A percentile compares a stretch with the other conserved stretches of the same genome.
Evolutionary conservation across 805 yeast genomes (phyloP).

Genomic region (Barnettozyma wickerhamii): DNA sequence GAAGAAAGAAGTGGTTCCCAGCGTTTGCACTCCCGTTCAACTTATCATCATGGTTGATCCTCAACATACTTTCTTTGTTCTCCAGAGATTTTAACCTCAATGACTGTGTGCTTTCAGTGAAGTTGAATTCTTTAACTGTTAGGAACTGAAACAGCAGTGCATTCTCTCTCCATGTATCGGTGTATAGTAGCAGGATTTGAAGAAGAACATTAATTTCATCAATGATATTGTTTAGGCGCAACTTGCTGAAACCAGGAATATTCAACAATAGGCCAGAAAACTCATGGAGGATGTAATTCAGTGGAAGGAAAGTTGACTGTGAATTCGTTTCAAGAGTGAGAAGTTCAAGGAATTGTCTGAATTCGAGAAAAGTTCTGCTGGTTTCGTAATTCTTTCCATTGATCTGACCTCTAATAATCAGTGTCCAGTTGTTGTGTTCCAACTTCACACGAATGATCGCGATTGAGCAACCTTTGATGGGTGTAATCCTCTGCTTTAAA

Average conservation of each 20-base stretch:
- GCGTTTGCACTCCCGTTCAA: constrained; percentile 6
- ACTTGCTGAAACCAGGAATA: constrained; percentile 34
- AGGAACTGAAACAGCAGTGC: constrained; percentile 42
- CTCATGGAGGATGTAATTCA: constrained; percentile 19
- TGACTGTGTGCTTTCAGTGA: constrained; percentile 33
- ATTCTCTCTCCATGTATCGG: constrained; percentile 28
- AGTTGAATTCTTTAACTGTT: constrained; percentile 26
- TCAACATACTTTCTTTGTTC: constrained; percentile 27
- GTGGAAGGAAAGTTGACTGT: constrained; percentile 32
- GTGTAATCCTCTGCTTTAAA: constrained; percentile 19
- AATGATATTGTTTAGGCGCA: constrained; percentile 43
- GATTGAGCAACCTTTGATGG: constrained; percentile 22
- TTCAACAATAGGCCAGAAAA: constrained; percentile 19
- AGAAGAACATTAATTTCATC: constrained; percentile 47
- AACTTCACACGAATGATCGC: constrained; percentile 33
- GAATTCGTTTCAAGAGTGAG: constrained; percentile 29
- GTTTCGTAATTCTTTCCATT: constrained; percentile 12
- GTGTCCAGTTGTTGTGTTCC: constrained; percentile 27
- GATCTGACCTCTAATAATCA: constrained; percentile 24
- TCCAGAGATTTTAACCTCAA: constrained; percentile 22
- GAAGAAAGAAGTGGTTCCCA: constrained; percentile 18
- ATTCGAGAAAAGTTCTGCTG: constrained; percentile 29
- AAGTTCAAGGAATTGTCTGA: constrained; percentile 30
- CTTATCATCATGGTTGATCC: background rate
- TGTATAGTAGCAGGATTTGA: constrained; percentile 36